phyloP scores from a whole-genome alignment of 768 basidiomycete species.

The Suillus sp. region DNA sequence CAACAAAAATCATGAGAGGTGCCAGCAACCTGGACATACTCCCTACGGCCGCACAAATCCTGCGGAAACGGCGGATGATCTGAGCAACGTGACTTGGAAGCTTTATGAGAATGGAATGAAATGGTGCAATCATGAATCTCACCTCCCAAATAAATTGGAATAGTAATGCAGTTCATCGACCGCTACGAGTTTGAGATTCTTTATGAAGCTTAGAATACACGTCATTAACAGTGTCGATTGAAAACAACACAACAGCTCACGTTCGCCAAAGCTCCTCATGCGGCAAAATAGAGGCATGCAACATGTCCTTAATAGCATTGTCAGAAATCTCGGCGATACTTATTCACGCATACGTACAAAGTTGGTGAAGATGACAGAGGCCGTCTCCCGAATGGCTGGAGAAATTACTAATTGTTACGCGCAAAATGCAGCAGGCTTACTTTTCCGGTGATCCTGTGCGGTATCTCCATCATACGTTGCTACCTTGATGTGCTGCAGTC shows the following conservation, averaged over 20 bases:
- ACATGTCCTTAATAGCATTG: slow-evolving; percentile 60
- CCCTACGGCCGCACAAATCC: slow-evolving; percentile 76
- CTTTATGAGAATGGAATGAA: slow-evolving; percentile 2
- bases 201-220: slow-evolving; percentile 58
- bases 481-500: slow-evolving; percentile 63
- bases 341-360: slow-evolving; percentile 53
- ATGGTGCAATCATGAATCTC: slow-evolving; percentile 9
- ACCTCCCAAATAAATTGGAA: slow-evolving; percentile 79
- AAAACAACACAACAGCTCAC: slow-evolving; percentile 34
- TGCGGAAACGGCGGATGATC: slow-evolving; percentile 72
- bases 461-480: slow-evolving; percentile 92
- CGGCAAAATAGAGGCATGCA: slow-evolving; percentile 84
- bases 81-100: slow-evolving; percentile 72
- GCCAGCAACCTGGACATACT: slow-evolving; percentile 46
- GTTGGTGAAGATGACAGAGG: slow-evolving; percentile 87
- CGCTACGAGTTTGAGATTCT: slow-evolving; percentile 73
- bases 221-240: slow-evolving; percentile 12
- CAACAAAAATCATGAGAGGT: slow-evolving; percentile 2
- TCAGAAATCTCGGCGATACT: background rate
- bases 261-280: slow-evolving; percentile 84
- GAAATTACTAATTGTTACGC: background rate
- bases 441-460: slow-evolving; percentile 61
- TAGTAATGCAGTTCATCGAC: slow-evolving; percentile 92
- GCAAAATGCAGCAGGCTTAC: slow-evolving; percentile 36
- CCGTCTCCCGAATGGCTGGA: slow-evolving; percentile 67